Evolutionary conservation across 1,139 yeast species (phyloP), one percentile per base, ranked within the genome.

Genomic region (Yamadazyma sp.): DNA sequence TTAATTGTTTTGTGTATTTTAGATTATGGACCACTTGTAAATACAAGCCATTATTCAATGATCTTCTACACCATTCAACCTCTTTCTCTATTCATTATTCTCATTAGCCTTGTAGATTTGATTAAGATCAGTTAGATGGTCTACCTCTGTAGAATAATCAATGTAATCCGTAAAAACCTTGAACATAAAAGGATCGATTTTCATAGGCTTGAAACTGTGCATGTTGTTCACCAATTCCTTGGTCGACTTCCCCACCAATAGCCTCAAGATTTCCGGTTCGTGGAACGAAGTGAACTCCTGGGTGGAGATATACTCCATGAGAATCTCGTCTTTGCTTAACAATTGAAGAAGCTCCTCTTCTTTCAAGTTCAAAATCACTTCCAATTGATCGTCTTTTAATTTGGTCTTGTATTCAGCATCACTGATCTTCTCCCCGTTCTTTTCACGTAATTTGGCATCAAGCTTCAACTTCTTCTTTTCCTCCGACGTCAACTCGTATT

Each of bases 161-260:
- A 55, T 42, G 43, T 51, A 50, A 33, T 63, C 60, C 25, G 50
- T 52, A 27, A 53, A 61, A 38, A 63, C 44, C 33, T 50, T 53
- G 49, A 50, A 63, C 45, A 64, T 50, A 44, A 58, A 64, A 6
- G 72, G 70, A 42, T 67, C 73, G 37, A 54, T 54, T 45, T 56
- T 56, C 50, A 65, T 53, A 1, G 73, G 73, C 35, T 47, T 47
- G 46, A 64, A 65, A 36, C 56, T 62, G 2, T 61, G 59, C 2
- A 60, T 55, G 12, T 42, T 33, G 3, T 46, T 41, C 32, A 64
- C 51, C 33, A 64, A 34, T 7, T 40, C 31, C 11, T 56, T 48
- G 2, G 72, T 62, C 3, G 64, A 52, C 44, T 64, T 64, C 10
- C 61, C 64, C 38, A 55, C 56, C 14, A 61, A 45, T 18, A 66